Base-by-base conservation (phyloP, 1,284 basidiomycete genomes). In the Rhodotorula sp. region DNA sequence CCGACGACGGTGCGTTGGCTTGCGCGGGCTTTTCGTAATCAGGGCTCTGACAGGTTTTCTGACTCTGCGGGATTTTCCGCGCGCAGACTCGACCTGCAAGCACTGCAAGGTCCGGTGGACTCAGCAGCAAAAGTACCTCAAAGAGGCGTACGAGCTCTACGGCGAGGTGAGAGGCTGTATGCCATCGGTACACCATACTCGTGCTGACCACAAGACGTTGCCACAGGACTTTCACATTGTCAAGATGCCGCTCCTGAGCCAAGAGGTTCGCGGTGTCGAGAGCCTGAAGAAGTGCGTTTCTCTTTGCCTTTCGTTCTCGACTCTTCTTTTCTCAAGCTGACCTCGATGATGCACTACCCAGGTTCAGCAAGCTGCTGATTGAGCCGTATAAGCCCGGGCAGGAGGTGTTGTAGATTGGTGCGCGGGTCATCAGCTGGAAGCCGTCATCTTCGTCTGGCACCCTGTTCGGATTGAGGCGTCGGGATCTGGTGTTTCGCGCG, bases 101-200 rank as follows among this genome's bases (percentile, higher is more conserved):
- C 95, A 98, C 81, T 99, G 95, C 82, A 85, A 85, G 55, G 94
- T 97, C 30, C 87, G 95, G 72, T 89, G 94, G 82, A 91, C 90
- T 83, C 99, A 99, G 94, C 95, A 97, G 82, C 92, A 95, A 82
- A 97, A 96, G 81, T 97, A 97, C 80, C 87, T 97, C 44, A 85
- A 84, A 66, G 94, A 96, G 83, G 93, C 94, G 37, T 91, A 95
- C 81, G 93, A 96, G 79, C 88, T 96, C 67, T 96, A 96, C 79
- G 70, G 68, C 26, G 73, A 74, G 67, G 72, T 71, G 57, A 49
- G 70, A 42, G n/a, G n/a, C n/a, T n/a, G n/a, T n/a, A n/a, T n/a
- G n/a, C n/a, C n/a, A n/a, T n/a, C n/a, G n/a, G n/a, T n/a, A n/a
- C n/a, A n/a, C n/a, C n/a, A n/a, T n/a, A n/a, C 18, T 7, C 15